Evolutionary conservation across 129 eudicot genomes (phyloP), one percentile per base, ranked within the genome.

Genomic region (Chrysanthemum makinoi): DNA sequence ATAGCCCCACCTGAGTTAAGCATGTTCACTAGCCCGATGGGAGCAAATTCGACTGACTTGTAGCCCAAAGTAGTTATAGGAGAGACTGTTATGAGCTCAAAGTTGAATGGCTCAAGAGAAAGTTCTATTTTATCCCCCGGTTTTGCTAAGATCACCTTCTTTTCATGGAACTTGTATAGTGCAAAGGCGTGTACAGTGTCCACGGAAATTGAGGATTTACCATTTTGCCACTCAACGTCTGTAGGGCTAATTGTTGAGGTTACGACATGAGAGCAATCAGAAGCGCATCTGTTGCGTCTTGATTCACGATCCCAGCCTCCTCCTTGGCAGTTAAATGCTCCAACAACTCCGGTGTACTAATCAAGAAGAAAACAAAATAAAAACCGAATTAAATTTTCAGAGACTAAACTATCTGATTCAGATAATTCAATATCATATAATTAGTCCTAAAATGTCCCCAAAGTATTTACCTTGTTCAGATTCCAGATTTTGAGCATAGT

Each of bases 401-500:
- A 30, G 39, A 44, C 46, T 62, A 30, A 6, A 13, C 14, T 2
- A 30, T 62, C 18, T 52, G 7, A 39, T 39, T 39, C 46, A 39
- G 10, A 39, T 39, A 7, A 39, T 39, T 39, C 1, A 35, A 6
- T 35, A 35, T 35, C 43, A 35, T 35, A 35, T 6, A 35, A 6
- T 39, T 39, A 39, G 10, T 39, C 46, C 7, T 15, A 52, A 11
- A 14, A 39, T 0, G 10, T 39, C 46, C 46, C 10, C 10, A 0
- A 10, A 22, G 4, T 18, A 22, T 60, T 65, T 73, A 86, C 98
- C 93, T 87, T 93, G 80, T 93, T 93, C 3, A 87, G 67, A 66
- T 93, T 93, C 96, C 98, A 93, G 28, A 93, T 93, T 64, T 93
- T 93, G 81, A 93, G 92, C 98, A 93, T 85, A 47, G 98, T 93